phyloP scores from a whole-genome alignment of 2,329 filamentous ascomycete genomes.

The Aspergillus eucalypticola region DNA sequence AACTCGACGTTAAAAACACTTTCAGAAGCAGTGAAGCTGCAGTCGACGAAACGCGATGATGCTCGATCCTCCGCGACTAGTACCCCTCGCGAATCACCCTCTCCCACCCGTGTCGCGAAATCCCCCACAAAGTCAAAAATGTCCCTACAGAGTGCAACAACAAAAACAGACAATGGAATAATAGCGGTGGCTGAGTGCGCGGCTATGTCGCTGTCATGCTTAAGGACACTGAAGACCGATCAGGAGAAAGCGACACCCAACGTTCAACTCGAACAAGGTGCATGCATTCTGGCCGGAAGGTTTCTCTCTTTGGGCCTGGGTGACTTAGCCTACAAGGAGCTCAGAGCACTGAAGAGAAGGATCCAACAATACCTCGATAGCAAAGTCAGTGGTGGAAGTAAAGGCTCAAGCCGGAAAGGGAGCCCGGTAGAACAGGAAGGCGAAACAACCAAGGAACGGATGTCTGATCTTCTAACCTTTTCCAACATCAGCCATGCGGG shows the following conservation, averaged over 20 bases:
- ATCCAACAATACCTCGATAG: constrained; percentile 35
- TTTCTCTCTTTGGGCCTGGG: constrained; percentile 43
- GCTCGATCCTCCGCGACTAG: constrained; percentile 23
- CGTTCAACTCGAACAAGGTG: constrained; percentile 45
- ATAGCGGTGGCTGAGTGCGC: constrained; percentile 43
- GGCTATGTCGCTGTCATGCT: constrained; percentile 39
- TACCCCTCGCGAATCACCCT: constrained; percentile 23
- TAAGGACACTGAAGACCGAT: constrained; percentile 39
- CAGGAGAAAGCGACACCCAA: constrained; percentile 29
- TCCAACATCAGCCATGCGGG: constrained; percentile 29
- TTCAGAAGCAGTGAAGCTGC: constrained; percentile 41
- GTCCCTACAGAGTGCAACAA: constrained; percentile 4
- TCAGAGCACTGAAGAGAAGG: constrained; percentile 41
- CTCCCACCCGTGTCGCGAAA: constrained; percentile 31
- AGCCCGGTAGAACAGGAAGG: constrained; percentile 25
- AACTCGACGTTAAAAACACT: constrained; percentile 47
- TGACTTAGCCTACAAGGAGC: constrained; percentile 43
- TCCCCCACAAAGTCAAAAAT: constrained; percentile 27
- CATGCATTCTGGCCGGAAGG: constrained; percentile 45
- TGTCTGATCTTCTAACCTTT: constrained; percentile 42
- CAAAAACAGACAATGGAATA: constrained; percentile 26
- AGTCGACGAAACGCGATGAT: constrained; percentile 22
- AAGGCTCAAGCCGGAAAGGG: constrained; percentile 12
- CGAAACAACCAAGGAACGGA: constrained; percentile 35
- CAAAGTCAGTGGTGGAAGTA: constrained; percentile 20